Evolutionary conservation across 2,329 filamentous ascomycete genomes (phyloP).

Genomic region (Uncinocarpus reesii): DNA sequence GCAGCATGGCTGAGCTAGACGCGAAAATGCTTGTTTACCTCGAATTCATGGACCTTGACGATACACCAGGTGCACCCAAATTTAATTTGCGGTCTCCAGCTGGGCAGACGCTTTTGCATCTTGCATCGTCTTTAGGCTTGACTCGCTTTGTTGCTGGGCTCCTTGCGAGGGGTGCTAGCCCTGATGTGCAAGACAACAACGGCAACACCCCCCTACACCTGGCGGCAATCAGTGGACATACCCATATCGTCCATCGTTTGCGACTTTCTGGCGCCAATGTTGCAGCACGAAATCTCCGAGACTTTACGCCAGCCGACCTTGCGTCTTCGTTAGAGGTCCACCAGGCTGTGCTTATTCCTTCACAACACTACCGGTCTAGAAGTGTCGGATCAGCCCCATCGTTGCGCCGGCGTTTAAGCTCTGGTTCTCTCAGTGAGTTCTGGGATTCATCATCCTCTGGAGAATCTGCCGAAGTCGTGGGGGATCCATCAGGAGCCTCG

Average conservation of each 20-base stretch:
- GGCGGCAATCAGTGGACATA: conserved; percentile 64
- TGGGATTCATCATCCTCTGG: conserved; percentile 49
- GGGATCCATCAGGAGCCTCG: conserved; percentile 25
- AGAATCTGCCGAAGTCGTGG: conserved; percentile 37
- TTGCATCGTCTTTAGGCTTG: conserved; percentile 65
- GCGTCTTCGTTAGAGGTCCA: conserved; percentile 55
- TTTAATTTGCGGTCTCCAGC: conserved; percentile 56
- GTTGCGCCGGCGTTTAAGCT: conserved; percentile 42
- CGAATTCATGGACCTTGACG: conserved; percentile 69
- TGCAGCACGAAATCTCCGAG: conserved; percentile 57
- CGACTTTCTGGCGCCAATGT: conserved; percentile 64
- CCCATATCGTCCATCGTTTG: conserved; percentile 64
- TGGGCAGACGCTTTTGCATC: conserved; percentile 70
- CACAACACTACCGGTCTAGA: conserved; percentile 54
- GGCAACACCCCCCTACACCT: conserved; percentile 77
- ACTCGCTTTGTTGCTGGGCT: conserved; percentile 66
- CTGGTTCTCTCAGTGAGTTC: conserved; percentile 55
- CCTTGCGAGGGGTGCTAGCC: conserved; percentile 65
- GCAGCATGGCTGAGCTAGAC: conserved; percentile 49
- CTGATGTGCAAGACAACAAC: conserved; percentile 62
- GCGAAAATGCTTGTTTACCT: conserved; percentile 60
- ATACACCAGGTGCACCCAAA: conserved; percentile 56
- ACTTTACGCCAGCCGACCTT: conserved; percentile 61
- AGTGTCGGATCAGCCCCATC: conserved; percentile 50
- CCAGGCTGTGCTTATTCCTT: conserved; percentile 52